Evolutionary conservation across 2,329 filamentous ascomycete species (phyloP), one percentile per base, ranked within the genome.

Genomic region (Fusarium coicis): DNA sequence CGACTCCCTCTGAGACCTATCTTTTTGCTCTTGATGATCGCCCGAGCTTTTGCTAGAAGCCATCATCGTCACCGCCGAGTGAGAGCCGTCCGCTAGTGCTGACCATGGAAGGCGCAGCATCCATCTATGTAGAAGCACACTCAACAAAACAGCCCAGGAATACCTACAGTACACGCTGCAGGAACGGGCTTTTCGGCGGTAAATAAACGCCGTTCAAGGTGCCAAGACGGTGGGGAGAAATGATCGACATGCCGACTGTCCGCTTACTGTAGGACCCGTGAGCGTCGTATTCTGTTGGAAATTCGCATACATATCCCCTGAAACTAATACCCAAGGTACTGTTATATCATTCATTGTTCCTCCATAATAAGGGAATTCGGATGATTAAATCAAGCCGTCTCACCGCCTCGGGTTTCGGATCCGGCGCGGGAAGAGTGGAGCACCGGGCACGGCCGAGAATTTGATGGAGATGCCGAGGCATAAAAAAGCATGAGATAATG

Each of bases 341-440:
- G 12, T 57, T n/a, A 28, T 28, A 6, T 23, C 10, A 18, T 36
- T 37, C 19, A n/a, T 26, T 30, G 28, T 12, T 36, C 28, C 30
- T 37, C 54, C 55, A 18, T 30, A 40, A 21, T 37, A 39, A 28
- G 37, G 61, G 62, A 28, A 39, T 53, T 63, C 62, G 62, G 62
- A 44, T n/a, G 15, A 34, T 46, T 44, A 19, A 62, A 61, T 64
- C 56, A 5, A 30, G 37, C 61, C 61, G 57, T 43, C 30, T 37
- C 37, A 50, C 55, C 61, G 61, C 61, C 14, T 63, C 56, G 44
- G 43, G 23, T 14, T 62, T 64, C 56, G 56, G 44, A 26, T 32
- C 46, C 44, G 61, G 61, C 37, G 16, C 46, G 34, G 49, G 44
- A 57, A 11, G 26, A n/a, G 39, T 63, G 56, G 62, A 26, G 15